Evolutionary conservation across 371 early-diverging fungal species (phyloP).

Genomic region (Syncephalastrum sp.): DNA sequence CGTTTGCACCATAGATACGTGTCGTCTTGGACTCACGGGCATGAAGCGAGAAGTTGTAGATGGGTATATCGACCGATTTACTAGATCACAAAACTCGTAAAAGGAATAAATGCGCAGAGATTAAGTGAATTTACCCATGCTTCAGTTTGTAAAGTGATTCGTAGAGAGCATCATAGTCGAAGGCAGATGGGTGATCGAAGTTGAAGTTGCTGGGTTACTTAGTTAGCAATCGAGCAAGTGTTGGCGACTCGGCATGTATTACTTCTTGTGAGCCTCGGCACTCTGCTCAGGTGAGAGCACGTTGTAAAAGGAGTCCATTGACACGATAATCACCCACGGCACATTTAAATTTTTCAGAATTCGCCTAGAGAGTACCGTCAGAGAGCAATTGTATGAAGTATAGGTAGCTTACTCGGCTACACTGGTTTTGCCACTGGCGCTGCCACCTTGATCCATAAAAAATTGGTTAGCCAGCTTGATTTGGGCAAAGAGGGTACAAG

Average conservation of each 20-base stretch:
- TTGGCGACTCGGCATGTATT: conserved; percentile 11
- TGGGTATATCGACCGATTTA: conserved; percentile 71
- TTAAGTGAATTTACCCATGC: conserved; percentile 49
- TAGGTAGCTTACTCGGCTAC: conserved; percentile 59
- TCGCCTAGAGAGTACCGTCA: conserved; percentile 32
- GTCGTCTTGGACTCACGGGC: conserved; percentile 68
- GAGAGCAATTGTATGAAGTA: background rate
- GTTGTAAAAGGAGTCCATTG: conserved; percentile 96
- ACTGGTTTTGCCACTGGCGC: conserved; percentile 85
- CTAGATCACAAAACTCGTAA: conserved; percentile 16
- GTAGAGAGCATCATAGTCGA: conserved; percentile 76
- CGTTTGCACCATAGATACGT: conserved; percentile 88
- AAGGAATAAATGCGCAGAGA: background rate
- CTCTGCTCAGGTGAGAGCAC: conserved; percentile 75
- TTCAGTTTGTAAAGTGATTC: conserved; percentile 73
- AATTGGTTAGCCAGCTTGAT: conserved; percentile 2
- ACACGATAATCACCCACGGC: conserved; percentile 86
- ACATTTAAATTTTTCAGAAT: conserved; percentile 76
- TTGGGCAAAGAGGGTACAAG: background rate
- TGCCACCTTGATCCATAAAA: conserved; percentile 58
- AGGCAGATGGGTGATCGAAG: conserved; percentile 84
- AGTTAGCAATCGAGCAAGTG: no score
- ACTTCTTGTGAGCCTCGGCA: conserved; percentile 67
- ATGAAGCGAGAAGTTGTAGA: conserved; percentile 79
- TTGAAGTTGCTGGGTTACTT: conserved; percentile 55